A percentile compares a stretch with the other conserved stretches of the same genome.
Conservation (phyloP, 1,284 basidiomycete genomes). For the Schizophyllum commune region DNA sequence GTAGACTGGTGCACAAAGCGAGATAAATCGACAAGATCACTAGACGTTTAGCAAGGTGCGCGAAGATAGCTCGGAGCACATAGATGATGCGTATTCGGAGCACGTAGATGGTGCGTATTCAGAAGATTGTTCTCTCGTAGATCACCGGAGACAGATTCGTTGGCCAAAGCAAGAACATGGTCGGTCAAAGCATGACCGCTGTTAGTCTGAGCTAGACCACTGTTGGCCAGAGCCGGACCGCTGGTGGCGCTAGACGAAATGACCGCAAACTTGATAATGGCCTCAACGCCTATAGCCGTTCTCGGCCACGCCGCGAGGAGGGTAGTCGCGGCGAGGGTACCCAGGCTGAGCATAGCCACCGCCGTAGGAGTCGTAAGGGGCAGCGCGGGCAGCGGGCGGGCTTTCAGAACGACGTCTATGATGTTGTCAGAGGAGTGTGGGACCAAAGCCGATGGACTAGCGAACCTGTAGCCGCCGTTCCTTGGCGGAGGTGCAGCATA, state of each 20-base stretch:
- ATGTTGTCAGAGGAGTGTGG: constrained; percentile 5
- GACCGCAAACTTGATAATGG: not conserved
- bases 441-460: constrained; percentile 5
- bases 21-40: not conserved
- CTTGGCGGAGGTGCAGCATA: constrained; percentile 25
- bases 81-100: not conserved
- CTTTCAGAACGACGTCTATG: constrained; percentile 67
- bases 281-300: not conserved
- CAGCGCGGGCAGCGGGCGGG: constrained; percentile 28
- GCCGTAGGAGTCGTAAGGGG: not conserved
- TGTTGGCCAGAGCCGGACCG: no score
- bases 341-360: not conserved
- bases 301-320: not conserved
- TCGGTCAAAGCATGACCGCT: no score
- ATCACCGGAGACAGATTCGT: not conserved
- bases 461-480: constrained; percentile 44
- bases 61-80: not conserved
- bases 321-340: not conserved
- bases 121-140: not conserved
- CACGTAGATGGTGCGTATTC: not conserved
- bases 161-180: no score
- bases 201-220: no score
- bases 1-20: not conserved
- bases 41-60: not conserved
- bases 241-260: not conserved